Evolutionary conservation across 352 stramenopile species (phyloP).

Genomic region (Hyaloperonospora brassicae): DNA sequence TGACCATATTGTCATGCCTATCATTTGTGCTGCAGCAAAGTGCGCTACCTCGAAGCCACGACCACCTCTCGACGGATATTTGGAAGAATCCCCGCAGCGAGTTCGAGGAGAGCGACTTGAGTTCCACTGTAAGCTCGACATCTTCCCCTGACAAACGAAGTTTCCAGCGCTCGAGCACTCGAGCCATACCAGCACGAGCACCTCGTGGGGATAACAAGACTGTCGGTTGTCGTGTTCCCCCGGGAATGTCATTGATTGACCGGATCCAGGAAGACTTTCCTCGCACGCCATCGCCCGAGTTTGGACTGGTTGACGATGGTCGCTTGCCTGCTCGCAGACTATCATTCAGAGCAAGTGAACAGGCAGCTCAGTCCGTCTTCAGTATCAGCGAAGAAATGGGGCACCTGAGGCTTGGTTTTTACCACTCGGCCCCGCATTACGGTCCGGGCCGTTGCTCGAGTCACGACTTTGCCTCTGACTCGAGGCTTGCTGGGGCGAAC

Average conservation of each 20-base stretch:
- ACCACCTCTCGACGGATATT: slow-evolving; percentile 18
- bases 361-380: slow-evolving; percentile 15
- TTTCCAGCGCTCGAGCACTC: slow-evolving; percentile 16
- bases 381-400: slow-evolving; percentile 25
- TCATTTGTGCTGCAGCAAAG: slow-evolving; percentile 6
- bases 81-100: slow-evolving; percentile 30
- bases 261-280: slow-evolving; percentile 79
- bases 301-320: slow-evolving; percentile 27
- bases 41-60: slow-evolving; percentile 7
- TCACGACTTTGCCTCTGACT: slow-evolving; percentile 3
- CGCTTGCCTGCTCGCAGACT: slow-evolving; percentile 9
- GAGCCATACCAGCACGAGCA: slow-evolving; percentile 5
- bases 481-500: slow-evolving; percentile 13
- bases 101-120: slow-evolving; percentile 19
- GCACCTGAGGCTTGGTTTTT: slow-evolving; percentile 25
- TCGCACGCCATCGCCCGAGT: slow-evolving; percentile 56
- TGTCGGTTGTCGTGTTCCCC: slow-evolving; percentile 19
- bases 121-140: slow-evolving; percentile 17
- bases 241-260: slow-evolving; percentile 55
- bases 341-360: slow-evolving; percentile 16
- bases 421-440: slow-evolving; percentile 16
- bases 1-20: slow-evolving; percentile 4
- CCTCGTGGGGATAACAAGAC: slow-evolving; percentile 15
- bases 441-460: slow-evolving; percentile 7
- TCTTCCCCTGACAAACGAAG: slow-evolving; percentile 29